Percentiles rank a stretch among this genome's conserved stretches.
These are phyloP conservation scores for Furcasterigmium sp. DNA, from an alignment of 2,329 filamentous ascomycete species.

Conservation along the genomic window DNA sequence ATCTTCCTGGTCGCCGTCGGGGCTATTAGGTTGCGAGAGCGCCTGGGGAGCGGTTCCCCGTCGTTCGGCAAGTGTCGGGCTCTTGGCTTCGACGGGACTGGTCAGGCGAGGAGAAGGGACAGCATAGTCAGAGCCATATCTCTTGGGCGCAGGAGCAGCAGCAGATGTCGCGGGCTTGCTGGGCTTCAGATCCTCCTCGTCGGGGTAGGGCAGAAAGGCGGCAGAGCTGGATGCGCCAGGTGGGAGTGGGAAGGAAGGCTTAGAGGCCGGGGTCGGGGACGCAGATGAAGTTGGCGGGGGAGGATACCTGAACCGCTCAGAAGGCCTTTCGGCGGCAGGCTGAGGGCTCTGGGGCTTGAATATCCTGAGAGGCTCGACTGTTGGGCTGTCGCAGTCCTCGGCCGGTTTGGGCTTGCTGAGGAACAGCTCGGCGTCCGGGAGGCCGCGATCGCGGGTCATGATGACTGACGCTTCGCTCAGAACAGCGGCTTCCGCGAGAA, in stretches of 20 bases:
- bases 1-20: conserved; percentile 70
- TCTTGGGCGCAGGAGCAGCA: conserved; percentile 33
- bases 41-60: conserved; percentile 78
- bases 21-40: conserved; percentile 75
- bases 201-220: conserved; percentile 65
- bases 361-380: conserved; percentile 78
- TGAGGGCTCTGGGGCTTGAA: conserved; percentile 69
- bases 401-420: conserved; percentile 49
- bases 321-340: conserved; percentile 31
- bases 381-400: conserved; percentile 62
- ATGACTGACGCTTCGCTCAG: conserved; percentile 20
- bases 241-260: conserved; percentile 58
- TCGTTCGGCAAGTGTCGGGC: conserved; percentile 70
- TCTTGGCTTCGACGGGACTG: conserved; percentile 50
- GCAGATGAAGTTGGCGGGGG: conserved; percentile 31
- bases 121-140: conserved; percentile 40
- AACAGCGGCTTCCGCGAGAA: conserved; percentile 12
- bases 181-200: conserved; percentile 53
- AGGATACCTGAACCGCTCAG: conserved; percentile 46
- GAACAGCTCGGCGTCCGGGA: conserved; percentile 80
- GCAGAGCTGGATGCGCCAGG: conserved; percentile 68
- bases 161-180: conserved; percentile 34
- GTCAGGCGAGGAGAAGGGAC: conserved; percentile 51
- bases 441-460: conserved; percentile 54
- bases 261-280: conserved; percentile 32